Evolutionary conservation across 2,329 filamentous ascomycete species (phyloP).

Genomic region (Zalaria sp.): DNA sequence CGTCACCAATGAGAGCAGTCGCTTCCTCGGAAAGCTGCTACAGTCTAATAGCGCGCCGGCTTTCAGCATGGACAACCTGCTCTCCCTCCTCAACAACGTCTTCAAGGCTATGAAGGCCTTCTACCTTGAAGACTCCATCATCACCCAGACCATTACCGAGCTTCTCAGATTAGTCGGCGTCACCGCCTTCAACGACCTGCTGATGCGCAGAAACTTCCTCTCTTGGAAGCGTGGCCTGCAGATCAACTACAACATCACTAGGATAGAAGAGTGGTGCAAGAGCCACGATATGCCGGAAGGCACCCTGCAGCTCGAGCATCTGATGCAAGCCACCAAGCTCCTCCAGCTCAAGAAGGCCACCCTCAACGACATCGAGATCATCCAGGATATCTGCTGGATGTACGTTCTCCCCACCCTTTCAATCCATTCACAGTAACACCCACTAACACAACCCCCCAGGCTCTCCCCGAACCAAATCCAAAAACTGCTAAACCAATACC

Average conservation of each 20-base stretch:
- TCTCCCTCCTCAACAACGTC: constrained; percentile 90
- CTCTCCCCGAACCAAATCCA: constrained; percentile 97
- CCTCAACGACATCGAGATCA: constrained; percentile 97
- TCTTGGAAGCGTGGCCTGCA: constrained; percentile 98
- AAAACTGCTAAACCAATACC: constrained; percentile 95
- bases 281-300: constrained; percentile 99
- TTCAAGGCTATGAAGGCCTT: constrained; percentile 99
- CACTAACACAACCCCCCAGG: constrained; percentile 34
- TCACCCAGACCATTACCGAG: constrained; percentile 90
- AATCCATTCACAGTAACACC: background rate
- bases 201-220: constrained; percentile 96
- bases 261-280: constrained; percentile 99
- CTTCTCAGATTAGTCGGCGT: constrained; percentile 86
- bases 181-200: constrained; percentile 92
- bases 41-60: constrained; percentile 80
- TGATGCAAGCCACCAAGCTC: constrained; percentile 99
- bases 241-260: constrained; percentile 99
- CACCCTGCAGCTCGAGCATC: constrained; percentile 88
- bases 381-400: constrained; percentile 99
- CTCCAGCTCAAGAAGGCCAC: constrained; percentile 98
- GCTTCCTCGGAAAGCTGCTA: constrained; percentile 93
- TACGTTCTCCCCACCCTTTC: constrained; percentile 36
- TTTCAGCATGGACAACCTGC: constrained; percentile 98
- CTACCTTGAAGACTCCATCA: constrained; percentile 90
- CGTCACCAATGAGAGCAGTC: constrained; percentile 95